phyloP scores from a whole-genome alignment of 1,139 yeast genomes.

The Kodamaea fungicola region DNA sequence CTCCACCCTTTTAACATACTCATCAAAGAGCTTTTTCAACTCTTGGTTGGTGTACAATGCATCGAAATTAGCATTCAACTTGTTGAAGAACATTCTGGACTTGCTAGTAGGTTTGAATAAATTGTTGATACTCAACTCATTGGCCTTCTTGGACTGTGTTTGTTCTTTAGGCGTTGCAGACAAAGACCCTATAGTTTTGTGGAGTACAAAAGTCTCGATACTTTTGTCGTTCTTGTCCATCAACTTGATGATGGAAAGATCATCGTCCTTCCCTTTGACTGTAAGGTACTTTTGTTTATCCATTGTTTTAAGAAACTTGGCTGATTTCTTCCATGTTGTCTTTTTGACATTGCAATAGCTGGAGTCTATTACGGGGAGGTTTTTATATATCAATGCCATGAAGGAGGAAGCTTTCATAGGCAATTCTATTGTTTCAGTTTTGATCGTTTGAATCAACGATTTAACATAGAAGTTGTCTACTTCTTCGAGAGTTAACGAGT shows the following conservation, averaged over 20 bases:
- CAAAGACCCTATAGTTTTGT: slow-evolving; percentile 38
- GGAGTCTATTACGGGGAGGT: slow-evolving; percentile 59
- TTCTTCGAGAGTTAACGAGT: slow-evolving; percentile 55
- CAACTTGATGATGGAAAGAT: slow-evolving; percentile 52
- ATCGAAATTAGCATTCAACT: slow-evolving; percentile 32
- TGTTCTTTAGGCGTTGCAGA: slow-evolving; percentile 13
- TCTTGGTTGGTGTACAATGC: slow-evolving; percentile 52
- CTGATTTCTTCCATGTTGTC: slow-evolving; percentile 85
- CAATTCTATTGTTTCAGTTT: slow-evolving; percentile 50
- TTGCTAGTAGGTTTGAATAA: slow-evolving; percentile 55
- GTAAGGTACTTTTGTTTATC: slow-evolving; percentile 67
- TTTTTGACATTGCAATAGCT: slow-evolving; percentile 67
- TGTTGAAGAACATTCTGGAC: slow-evolving; percentile 49
- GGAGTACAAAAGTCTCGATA: slow-evolving; percentile 62
- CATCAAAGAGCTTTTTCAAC: slow-evolving; percentile 47
- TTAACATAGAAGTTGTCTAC: slow-evolving; percentile 74
- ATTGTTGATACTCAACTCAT: slow-evolving; percentile 33
- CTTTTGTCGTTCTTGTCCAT: slow-evolving; percentile 46
- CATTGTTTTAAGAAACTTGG: slow-evolving; percentile 81
- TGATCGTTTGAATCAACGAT: slow-evolving; percentile 66
- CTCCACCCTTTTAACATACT: slow-evolving; percentile 52
- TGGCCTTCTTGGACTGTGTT: slow-evolving; percentile 19
- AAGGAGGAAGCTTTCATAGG: slow-evolving; percentile 73
- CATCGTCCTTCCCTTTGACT: slow-evolving; percentile 76
- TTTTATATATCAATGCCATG: slow-evolving; percentile 64